Base-by-base conservation (phyloP, 345 rosid genomes). In the Eutrema japonicum region DNA sequence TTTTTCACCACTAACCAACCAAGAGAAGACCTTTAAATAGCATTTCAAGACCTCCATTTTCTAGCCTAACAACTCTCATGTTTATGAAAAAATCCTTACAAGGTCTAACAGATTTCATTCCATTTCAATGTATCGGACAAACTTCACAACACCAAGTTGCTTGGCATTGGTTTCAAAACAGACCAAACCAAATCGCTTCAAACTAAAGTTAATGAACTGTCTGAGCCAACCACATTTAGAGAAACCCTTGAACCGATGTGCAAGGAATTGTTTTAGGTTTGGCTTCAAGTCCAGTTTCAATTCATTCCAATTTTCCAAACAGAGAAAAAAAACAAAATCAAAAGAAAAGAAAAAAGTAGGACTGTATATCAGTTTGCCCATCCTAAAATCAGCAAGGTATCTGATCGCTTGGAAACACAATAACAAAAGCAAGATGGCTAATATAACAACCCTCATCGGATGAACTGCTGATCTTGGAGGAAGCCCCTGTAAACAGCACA, bases 401-500 rank as follows among this genome's bases (percentile, higher is more conserved):
- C 42, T n/a, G 35, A 50, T 45, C 53, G 33, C 50, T 50, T 49
- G 48, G 70, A 48, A 57, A 65, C 47, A 76, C 45, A 65, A 71
- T 46, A 62, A 59, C 6, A 48, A 73, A 63, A 33, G 60, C 38
- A 72, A 69, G 72, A 71, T 57, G 73, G 68, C 56, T 35, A 42
- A 75, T 62, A 77, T 71, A 89, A 91, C 83, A 66, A 94, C 99
- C 93, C 99, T 90, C 99, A 95, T 95, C 29, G 99, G 99, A 87
- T 95, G 99, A 70, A 95, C 99, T 1, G 89, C 80, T 58, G 99
- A 93, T 87, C 99, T 85, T 70, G 98, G 98, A 77, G 99, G 99
- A 78, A 90, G 91, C 59, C 98, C 99, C 99, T 94, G 86, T 45
- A 65, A 71, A 61, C 8, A 70, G 11, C 26, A 55, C 32, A 46